Conservation (phyloP, 495 filamentous ascomycete species). For the Hypomontagnella submonticulosa region DNA sequence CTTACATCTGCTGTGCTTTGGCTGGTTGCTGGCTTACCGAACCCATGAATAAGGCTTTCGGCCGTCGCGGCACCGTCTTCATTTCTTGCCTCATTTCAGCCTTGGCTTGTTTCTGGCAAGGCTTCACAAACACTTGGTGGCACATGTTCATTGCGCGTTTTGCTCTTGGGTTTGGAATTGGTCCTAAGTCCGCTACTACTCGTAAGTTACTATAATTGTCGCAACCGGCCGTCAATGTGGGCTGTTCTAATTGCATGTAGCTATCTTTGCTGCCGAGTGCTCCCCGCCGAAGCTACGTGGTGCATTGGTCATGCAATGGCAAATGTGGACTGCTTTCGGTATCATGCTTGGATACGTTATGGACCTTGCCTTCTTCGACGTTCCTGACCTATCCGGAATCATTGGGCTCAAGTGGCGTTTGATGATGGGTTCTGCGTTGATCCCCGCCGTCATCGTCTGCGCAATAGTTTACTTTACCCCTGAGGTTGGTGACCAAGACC, state of each 20-base stretch:
- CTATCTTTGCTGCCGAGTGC: conserved; percentile 79
- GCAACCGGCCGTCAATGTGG: not conserved
- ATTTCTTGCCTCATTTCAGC: conserved; percentile 61
- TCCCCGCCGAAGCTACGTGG: conserved; percentile 78
- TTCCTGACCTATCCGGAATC: conserved; percentile 64
- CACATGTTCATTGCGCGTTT: conserved; percentile 79
- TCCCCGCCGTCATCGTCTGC: conserved; percentile 78
- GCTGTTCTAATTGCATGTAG: conserved; percentile 16
- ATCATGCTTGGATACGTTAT: conserved; percentile 81
- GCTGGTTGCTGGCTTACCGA: conserved; percentile 86
- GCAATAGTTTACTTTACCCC: conserved; percentile 77
- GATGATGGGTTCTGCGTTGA: conserved; percentile 83
- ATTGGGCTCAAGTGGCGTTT: conserved; percentile 81
- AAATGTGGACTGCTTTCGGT: conserved; percentile 88
- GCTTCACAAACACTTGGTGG: conserved; percentile 78
- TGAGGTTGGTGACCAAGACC: conserved; percentile 59
- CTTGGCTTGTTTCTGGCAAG: conserved; percentile 80
- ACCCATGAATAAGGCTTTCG: conserved; percentile 81
- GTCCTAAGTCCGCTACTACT: conserved; percentile 82
- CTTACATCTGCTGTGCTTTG: conserved; percentile 81
- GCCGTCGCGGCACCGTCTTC: conserved; percentile 86
- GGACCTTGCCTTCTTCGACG: conserved; percentile 76
- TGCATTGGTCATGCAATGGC: conserved; percentile 77
- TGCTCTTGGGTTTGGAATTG: conserved; percentile 79
- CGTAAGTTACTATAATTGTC: conserved; percentile 31